Percentiles rank a stretch among this genome's conserved stretches.
Evolutionary conservation across 2,329 filamentous ascomycete species (phyloP).

Genomic region (Parascedosporium putredinis): DNA sequence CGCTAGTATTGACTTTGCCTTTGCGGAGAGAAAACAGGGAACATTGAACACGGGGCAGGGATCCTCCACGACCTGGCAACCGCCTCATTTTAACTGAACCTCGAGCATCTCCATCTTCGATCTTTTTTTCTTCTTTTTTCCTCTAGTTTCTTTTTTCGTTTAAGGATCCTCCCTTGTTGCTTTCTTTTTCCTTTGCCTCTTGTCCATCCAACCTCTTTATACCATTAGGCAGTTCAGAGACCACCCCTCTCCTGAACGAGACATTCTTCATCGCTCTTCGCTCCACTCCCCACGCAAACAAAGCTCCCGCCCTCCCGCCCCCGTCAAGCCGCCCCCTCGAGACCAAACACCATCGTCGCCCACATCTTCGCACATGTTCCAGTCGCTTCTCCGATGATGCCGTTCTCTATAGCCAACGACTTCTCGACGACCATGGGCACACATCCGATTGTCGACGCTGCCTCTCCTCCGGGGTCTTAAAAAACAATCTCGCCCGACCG

Average conservation of each 20-base stretch:
- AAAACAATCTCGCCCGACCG: not conserved
- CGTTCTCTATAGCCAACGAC: not conserved
- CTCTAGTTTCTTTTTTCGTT: not conserved
- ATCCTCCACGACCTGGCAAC: not conserved
- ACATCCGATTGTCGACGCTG: slow-evolving; percentile 1
- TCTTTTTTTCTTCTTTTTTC: not conserved
- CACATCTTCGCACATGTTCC: not conserved
- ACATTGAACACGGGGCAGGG: too few relatives aligned
- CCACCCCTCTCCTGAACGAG: not conserved
- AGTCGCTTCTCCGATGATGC: not conserved
- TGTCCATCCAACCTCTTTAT: too few relatives aligned
- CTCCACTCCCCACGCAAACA: not conserved
- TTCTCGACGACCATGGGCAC: slow-evolving; percentile 1
- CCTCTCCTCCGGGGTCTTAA: slow-evolving; percentile 1
- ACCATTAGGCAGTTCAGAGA: too few relatives aligned
- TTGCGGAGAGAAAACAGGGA: too few relatives aligned
- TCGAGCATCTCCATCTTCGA: not conserved
- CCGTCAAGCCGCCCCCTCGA: too few relatives aligned
- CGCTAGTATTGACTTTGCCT: too few relatives aligned
- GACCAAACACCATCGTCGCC: not conserved
- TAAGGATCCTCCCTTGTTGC: not conserved
- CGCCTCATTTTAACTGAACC: not conserved
- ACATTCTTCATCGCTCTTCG: not conserved
- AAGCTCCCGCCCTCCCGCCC: not conserved
- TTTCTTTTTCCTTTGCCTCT: not conserved